phyloP scores from a whole-genome alignment of 495 filamentous ascomycete genomes.

The Aspergillus cristatus region DNA sequence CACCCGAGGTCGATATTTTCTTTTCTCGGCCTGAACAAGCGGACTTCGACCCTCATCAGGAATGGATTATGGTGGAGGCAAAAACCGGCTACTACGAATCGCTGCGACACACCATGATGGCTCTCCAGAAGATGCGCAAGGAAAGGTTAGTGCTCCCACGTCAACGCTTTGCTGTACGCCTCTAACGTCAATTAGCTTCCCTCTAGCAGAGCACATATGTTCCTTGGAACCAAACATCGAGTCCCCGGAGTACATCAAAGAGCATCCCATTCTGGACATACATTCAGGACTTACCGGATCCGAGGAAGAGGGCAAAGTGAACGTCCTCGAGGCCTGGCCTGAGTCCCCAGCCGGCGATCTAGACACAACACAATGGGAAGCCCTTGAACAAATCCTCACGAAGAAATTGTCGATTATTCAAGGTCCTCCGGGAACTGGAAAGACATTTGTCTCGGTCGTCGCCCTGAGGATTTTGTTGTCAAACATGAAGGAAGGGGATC shows the following conservation, averaged over 20 bases:
- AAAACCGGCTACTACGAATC: constrained; percentile 66
- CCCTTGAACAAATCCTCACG: constrained; percentile 60
- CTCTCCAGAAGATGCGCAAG: constrained; percentile 59
- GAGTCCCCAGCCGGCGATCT: constrained; percentile 38
- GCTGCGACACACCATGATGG: constrained; percentile 57
- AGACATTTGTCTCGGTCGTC: constrained; percentile 67
- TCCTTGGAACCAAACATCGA: constrained; percentile 35
- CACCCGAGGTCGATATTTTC: constrained; percentile 68
- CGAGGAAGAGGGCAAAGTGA: constrained; percentile 18
- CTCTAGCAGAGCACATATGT: constrained; percentile 53
- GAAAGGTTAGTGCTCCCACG: constrained; percentile 41
- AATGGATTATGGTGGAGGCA: constrained; percentile 74
- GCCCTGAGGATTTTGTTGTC: constrained; percentile 60
- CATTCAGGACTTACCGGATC: constrained; percentile 17
- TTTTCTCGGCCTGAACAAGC: constrained; percentile 53
- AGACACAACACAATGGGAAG: constrained; percentile 60
- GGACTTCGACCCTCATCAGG: constrained; percentile 57
- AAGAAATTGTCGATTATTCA: constrained; percentile 72
- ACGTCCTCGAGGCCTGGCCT: constrained; percentile 46
- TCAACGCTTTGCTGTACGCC: constrained; percentile 23
- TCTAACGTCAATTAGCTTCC: constrained; percentile 38
- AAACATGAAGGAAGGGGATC: constrained; percentile 49
- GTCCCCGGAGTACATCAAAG: constrained; percentile 40
- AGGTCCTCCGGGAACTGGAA: constrained; percentile 88
- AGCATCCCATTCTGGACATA: constrained; percentile 39